phyloP scores from a whole-genome alignment of 2,329 filamentous ascomycete species.

The Xylariaceae sp. region DNA sequence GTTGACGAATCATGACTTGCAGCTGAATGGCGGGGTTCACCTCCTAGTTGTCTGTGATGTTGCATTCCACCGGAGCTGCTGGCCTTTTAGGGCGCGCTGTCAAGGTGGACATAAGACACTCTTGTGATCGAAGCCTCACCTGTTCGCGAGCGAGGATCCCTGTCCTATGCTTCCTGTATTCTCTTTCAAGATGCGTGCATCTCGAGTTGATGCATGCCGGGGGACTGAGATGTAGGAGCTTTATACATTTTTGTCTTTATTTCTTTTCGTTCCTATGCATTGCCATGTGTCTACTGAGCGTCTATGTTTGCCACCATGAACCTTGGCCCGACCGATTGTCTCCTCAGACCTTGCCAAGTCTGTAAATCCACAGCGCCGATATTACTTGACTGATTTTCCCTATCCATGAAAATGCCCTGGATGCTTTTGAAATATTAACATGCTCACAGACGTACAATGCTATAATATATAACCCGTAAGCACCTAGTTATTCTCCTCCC shows the following conservation, averaged over 20 bases:
- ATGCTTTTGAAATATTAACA: slow-evolving; percentile 37
- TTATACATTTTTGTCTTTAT: slow-evolving; percentile 35
- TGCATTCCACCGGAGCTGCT: slow-evolving; percentile 10
- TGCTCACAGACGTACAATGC: slow-evolving; percentile 38
- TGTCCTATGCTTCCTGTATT: not conserved
- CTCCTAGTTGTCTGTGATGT: not conserved
- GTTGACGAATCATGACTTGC: slow-evolving; percentile 9
- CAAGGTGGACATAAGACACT: not conserved
- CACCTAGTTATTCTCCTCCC: slow-evolving; percentile 28
- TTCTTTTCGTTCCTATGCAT: slow-evolving; percentile 36
- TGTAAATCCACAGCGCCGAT: slow-evolving; percentile 27
- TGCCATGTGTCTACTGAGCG: slow-evolving; percentile 39
- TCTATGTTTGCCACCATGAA: slow-evolving; percentile 33
- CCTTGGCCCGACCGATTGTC: slow-evolving; percentile 22
- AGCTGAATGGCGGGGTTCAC: slow-evolving; percentile 23
- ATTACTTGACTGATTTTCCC: slow-evolving; percentile 34
- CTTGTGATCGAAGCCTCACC: not conserved
- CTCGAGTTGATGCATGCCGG: not conserved
- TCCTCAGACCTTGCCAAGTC: slow-evolving; percentile 16
- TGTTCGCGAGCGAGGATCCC: not conserved
- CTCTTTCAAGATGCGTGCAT: not conserved
- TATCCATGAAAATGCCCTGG: slow-evolving; percentile 35
- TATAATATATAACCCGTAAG: slow-evolving; percentile 40
- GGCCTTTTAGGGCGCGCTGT: not conserved
- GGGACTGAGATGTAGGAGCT: not conserved